These are phyloP conservation scores for Russula compacta DNA, from an alignment of 768 basidiomycete genomes.

Conservation along the genomic window DNA sequence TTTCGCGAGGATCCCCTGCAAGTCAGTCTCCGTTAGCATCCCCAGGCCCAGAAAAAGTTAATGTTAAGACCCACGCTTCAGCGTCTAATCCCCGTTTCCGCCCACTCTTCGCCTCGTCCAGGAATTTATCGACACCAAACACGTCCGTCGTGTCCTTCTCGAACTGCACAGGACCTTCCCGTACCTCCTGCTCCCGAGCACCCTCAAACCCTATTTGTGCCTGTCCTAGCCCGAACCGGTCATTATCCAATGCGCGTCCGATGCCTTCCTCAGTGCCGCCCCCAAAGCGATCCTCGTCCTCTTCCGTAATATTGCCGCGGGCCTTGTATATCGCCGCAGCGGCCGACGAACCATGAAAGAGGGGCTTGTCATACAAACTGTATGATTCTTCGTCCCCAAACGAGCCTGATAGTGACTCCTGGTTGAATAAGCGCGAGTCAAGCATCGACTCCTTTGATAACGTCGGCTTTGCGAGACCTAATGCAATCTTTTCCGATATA, in stretches of 20 bases:
- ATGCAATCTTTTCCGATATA: constrained; percentile 97
- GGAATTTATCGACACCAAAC: constrained; percentile 92
- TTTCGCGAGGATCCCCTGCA: constrained; percentile 52
- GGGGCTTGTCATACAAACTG: constrained; percentile 85
- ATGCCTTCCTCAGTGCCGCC: constrained; percentile 96
- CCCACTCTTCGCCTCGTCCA: constrained; percentile 96
- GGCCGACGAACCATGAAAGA: constrained; percentile 94
- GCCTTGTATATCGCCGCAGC: constrained; percentile 99
- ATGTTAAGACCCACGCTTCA: constrained; percentile 41
- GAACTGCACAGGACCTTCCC: constrained; percentile 95
- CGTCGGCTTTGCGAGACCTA: constrained; percentile 95
- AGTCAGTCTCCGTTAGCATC: not conserved
- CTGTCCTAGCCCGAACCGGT: constrained; percentile 85
- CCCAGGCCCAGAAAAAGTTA: not conserved
- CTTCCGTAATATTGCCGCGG: constrained; percentile 72
- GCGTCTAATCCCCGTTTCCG: constrained; percentile 82
- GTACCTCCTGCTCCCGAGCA: constrained; percentile 71
- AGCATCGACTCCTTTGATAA: constrained; percentile 94
- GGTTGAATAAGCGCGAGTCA: constrained; percentile 96
- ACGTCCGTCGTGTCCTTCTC: constrained; percentile 98
- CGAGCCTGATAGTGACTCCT: constrained; percentile 70
- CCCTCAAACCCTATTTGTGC: constrained; percentile 87
- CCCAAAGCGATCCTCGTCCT: constrained; percentile 86
- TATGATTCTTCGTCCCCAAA: constrained; percentile 95
- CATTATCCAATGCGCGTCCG: constrained; percentile 80